Base-by-base conservation (phyloP, 2,329 filamentous ascomycete species). In the Colletotrichum sp. region DNA sequence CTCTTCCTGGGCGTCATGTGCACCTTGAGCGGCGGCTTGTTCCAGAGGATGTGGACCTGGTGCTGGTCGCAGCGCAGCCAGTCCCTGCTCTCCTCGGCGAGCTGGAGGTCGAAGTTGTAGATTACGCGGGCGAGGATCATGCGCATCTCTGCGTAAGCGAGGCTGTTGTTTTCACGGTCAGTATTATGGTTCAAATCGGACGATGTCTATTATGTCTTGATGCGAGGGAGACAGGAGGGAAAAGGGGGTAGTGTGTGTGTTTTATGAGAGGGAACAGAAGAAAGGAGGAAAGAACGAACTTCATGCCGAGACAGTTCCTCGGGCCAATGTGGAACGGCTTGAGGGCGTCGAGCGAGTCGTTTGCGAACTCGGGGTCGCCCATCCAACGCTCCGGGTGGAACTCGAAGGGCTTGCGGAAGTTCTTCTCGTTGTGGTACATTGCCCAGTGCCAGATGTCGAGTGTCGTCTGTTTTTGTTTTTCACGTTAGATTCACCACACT, bases 341-440 rank as follows among this genome's bases (percentile, higher is more conserved):
- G 9, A 76, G 8, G 62, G 71, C 66, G 18, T 76, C 71, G 49
- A 75, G 66, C 32, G 59, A 52, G 75, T 76, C 75, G 55, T 52
- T 39, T 10, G 32, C 26, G 71, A 76, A 76, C 36, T 44, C 52
- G 32, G 71, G 52, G 39, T 75, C 75, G 60, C 66, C 75, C 59
- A 76, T 57, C 75, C 75, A 76, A 12, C 75, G 71, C 89, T 90
- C 26, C 93, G 92, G 90, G 7, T 82, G 83, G 78, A 86, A 92
- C 0, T 79, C 80, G 26, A 86, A 81, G 1, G 89, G 86, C 2
- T 88, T 82, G 12, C 81, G 82, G 79, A 89, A 91, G 78, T 88
- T 83, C 12, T 81, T 79, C 3, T 85, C 81, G 66, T 85, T 86
- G 75, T 86, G 86, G 77, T 87, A 87, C n/a, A 86, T 82, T 3